Evolutionary conservation across 148 eudicot genomes (phyloP), one percentile per base, ranked within the genome.

Genomic region (Bassia scoparia): DNA sequence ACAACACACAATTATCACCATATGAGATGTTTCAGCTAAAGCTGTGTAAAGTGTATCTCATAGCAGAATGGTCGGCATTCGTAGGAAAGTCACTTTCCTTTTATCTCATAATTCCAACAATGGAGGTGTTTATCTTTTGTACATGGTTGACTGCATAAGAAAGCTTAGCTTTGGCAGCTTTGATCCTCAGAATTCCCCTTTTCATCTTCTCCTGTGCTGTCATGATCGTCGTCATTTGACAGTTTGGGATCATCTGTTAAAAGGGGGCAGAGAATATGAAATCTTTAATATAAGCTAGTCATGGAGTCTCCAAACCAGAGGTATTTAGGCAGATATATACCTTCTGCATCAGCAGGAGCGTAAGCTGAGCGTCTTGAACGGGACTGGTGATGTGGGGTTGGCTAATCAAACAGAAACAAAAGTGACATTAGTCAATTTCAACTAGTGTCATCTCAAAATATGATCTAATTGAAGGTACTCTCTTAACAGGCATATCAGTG

Each of bases 321-420:
- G 31, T 50, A n/a, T 15, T 7, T 44, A 26, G 21, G 53, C 12
- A 24, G 53, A 41, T 66, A 10, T 52, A 75, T 78, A 86, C 89
- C 93, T 84, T 89, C 89, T 55, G 35, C 78, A 55, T 83, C 88
- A n/a, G 82, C 55, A 48, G 83, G 83, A 56, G 89, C 87, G 74
- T 85, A 88, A 59, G 84, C 80, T 37, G 90, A 86, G 70, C 85
- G 89, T 50, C 88, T 79, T 38, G 87, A 74, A 48, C 89, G 92
- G 20, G 64, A 70, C 69, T 85, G 90, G 50, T 88, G 86, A 66
- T 86, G 87, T 18, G 84, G 89, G 27, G 92, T 83, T 63, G 90
- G 96, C 96, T 90, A 85, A 49, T 3, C 61, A 81, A 44, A 21
- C 35, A 38, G 43, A 64, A 69, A 68, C 58, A 48, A 5, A 17